These are phyloP conservation scores for Blastobotrys raffinosifermentans DNA, from an alignment of 1,139 yeast species.

Conservation along the genomic window DNA sequence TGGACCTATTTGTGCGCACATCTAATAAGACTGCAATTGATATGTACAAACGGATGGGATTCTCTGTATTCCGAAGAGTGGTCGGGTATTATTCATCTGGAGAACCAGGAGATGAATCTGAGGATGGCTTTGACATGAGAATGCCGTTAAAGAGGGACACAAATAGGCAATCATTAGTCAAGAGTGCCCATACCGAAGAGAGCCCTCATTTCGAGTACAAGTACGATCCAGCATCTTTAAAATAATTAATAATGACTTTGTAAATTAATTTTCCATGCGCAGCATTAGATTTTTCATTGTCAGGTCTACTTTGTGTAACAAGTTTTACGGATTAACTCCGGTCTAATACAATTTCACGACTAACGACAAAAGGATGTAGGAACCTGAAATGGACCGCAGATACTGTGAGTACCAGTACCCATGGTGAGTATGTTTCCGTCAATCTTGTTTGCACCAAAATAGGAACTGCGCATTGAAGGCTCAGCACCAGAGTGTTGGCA, in stretches of 20 bases:
- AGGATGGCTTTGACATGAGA: constrained; percentile 74
- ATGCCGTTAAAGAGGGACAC: constrained; percentile 51
- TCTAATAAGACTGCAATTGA: constrained; percentile 74
- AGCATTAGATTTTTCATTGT: too few species aligned
- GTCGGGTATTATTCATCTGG: constrained; percentile 62
- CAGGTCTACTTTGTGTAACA: not conserved
- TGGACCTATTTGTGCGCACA: constrained; percentile 87
- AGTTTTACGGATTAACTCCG: not conserved
- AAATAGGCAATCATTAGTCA: constrained; percentile 28
- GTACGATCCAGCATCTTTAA: constrained; percentile 18
- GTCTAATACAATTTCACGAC: constrained; percentile 9
- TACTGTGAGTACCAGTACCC: constrained; percentile 37
- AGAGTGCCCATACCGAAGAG: constrained; percentile 24
- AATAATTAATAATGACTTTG: not conserved
- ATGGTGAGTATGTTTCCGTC: constrained; percentile 71
- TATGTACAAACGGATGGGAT: constrained; percentile 80
- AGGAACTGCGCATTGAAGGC: constrained; percentile 55
- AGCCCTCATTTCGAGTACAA: constrained; percentile 19
- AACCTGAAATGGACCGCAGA: constrained; percentile 49
- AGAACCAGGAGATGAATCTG: constrained; percentile 53
- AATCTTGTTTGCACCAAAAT: constrained; percentile 95
- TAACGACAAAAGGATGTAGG: constrained; percentile 19
- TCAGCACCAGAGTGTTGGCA: constrained; percentile 95
- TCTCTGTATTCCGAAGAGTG: constrained; percentile 77
- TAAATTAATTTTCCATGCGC: not conserved